These are phyloP conservation scores for Aphanoascus verrucosus DNA, from an alignment of 2,329 filamentous ascomycete species.

Conservation along the genomic window DNA sequence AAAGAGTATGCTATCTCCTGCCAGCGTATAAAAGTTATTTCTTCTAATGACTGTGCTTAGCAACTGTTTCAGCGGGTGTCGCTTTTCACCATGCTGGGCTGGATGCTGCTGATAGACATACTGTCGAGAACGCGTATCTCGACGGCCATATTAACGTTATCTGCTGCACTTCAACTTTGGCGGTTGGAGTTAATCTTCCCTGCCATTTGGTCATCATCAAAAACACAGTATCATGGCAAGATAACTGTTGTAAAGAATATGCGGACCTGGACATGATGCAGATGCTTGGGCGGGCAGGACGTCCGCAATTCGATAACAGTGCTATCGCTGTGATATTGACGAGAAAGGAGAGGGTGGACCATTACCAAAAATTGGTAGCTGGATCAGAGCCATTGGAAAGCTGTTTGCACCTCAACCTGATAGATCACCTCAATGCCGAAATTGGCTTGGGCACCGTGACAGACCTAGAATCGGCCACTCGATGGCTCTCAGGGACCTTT, in stretches of 20 bases:
- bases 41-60: constrained; percentile 23
- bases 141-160: constrained; percentile 66
- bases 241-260: constrained; percentile 55
- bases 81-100: constrained; percentile 77
- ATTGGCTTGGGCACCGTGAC: constrained; percentile 64
- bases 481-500: constrained; percentile 69
- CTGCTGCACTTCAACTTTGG: constrained; percentile 76
- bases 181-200: constrained; percentile 73
- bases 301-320: constrained; percentile 70
- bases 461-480: constrained; percentile 53
- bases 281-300: constrained; percentile 74
- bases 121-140: constrained; percentile 58
- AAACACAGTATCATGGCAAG: constrained; percentile 59
- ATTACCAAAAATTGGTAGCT: constrained; percentile 63
- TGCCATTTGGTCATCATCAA: constrained; percentile 78
- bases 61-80: constrained; percentile 49
- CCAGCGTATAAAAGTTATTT: neutral
- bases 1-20: constrained; percentile 36
- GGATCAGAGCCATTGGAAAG: constrained; percentile 67
- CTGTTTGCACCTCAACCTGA: constrained; percentile 63
- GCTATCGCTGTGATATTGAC: constrained; percentile 75
- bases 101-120: constrained; percentile 50
- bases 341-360: constrained; percentile 48
- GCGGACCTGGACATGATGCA: constrained; percentile 80
- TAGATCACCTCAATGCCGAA: constrained; percentile 77